Conservation (phyloP, 352 stramenopile genomes). For the Pythium grandisporangium region DNA sequence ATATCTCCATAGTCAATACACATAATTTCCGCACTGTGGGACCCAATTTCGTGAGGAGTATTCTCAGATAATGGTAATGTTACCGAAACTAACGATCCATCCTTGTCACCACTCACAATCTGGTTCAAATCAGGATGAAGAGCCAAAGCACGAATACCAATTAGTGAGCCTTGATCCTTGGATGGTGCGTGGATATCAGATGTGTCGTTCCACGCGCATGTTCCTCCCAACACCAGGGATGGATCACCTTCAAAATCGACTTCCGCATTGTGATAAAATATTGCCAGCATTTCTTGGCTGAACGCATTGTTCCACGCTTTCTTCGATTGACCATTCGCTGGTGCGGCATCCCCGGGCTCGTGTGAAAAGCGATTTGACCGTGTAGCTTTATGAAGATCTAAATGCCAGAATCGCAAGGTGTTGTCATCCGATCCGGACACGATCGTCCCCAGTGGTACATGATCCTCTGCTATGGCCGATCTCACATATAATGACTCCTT, state of each 20-base stretch:
- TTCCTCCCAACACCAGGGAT: constrained; percentile 39
- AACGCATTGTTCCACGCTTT: constrained; percentile 55
- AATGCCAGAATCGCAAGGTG: constrained; percentile 81
- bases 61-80: constrained; percentile 24
- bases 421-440: constrained; percentile 84
- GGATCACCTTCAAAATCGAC: constrained; percentile 31
- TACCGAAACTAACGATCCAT: constrained; percentile 57
- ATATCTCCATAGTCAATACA: constrained; percentile 42
- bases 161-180: constrained; percentile 22
- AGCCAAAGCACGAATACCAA: constrained; percentile 28
- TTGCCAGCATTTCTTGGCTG: constrained; percentile 60
- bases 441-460: constrained; percentile 60
- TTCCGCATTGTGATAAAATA: constrained; percentile 52
- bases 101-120: constrained; percentile 57
- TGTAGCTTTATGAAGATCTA: constrained; percentile 63
- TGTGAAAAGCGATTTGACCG: constrained; percentile 13
- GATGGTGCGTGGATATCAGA: constrained; percentile 33
- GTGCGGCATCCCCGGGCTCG: too few species aligned
- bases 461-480: constrained; percentile 5
- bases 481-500: constrained; percentile 6
- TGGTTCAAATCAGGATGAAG: constrained; percentile 52
- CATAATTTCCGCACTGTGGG: constrained; percentile 70
- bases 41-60: constrained; percentile 22
- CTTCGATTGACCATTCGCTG: too few species aligned
- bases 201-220: constrained; percentile 27